These are phyloP conservation scores for Lolium multiflorum DNA, from an alignment of 176 grass and related monocot genomes.

Conservation along the genomic window DNA sequence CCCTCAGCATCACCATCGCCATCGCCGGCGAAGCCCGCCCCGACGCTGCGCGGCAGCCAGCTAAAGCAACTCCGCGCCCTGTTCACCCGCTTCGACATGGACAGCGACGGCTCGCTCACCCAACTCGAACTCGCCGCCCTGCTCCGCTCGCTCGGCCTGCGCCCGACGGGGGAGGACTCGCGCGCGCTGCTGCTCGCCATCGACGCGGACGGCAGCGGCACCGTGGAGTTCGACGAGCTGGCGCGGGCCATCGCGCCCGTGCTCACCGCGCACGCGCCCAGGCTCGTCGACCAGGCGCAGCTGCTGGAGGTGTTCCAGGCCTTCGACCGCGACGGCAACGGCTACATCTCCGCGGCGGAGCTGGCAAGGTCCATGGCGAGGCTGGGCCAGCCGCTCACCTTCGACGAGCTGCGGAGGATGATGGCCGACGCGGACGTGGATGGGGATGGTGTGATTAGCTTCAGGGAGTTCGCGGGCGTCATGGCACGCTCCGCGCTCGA, in stretches of 20 bases:
- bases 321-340: conserved; percentile 80
- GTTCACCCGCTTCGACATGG: conserved; percentile 81
- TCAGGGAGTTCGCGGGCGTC: neutral
- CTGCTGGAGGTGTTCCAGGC: conserved; percentile 75
- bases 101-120: conserved; percentile 74
- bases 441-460: conserved; percentile 73
- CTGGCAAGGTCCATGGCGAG: conserved; percentile 72
- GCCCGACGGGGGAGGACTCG: conserved; percentile 66
- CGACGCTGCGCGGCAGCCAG: conserved; percentile 57
- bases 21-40: neutral
- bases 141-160: conserved; percentile 67
- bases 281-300: conserved; percentile 69
- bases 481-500: conserved; percentile 21
- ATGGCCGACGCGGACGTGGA: conserved; percentile 77
- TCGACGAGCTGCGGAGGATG: conserved; percentile 71
- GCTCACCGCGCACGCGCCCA: conserved; percentile 63
- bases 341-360: conserved; percentile 74
- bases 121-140: conserved; percentile 80
- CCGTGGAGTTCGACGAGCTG: neutral
- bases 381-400: conserved; percentile 74
- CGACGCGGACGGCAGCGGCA: conserved; percentile 77
- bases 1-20: neutral
- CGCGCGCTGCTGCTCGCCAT: conserved; percentile 66
- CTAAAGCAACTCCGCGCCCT: conserved; percentile 81
- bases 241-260: conserved; percentile 58